Percentiles rank a stretch among this genome's conserved stretches.
phyloP scores from a whole-genome alignment of 345 rosid species.

The Bruguiera sexangula region DNA sequence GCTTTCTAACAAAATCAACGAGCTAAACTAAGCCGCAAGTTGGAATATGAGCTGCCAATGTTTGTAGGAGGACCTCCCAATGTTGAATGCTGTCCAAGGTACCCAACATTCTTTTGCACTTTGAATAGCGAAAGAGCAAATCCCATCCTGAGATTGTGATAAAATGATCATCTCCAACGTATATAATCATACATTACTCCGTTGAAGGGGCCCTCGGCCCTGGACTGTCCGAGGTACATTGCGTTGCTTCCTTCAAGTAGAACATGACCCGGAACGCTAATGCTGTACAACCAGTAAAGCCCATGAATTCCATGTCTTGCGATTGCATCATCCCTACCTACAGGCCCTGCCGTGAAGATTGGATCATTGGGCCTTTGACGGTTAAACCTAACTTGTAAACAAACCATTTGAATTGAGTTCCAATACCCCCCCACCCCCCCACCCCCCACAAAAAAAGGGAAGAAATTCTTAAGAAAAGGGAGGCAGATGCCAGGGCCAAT shows the following conservation, averaged over 20 bases:
- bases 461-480: background rate
- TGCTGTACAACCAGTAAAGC: slow-evolving; percentile 54
- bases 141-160: no score
- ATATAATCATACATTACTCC: slow-evolving; percentile 84
- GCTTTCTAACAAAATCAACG: no score
- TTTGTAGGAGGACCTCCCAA: no score
- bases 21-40: no score
- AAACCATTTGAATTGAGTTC: background rate
- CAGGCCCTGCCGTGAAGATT: slow-evolving; percentile 40
- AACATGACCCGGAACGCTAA: slow-evolving; percentile 32
- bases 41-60: no score
- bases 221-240: slow-evolving; percentile 57
- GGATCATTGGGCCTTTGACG: slow-evolving; percentile 16
- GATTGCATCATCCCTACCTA: slow-evolving; percentile 70
- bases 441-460: background rate
- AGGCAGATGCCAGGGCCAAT: slow-evolving; percentile 64
- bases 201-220: slow-evolving; percentile 26
- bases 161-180: slow-evolving; percentile 24
- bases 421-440: no score
- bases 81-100: background rate
- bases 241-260: slow-evolving; percentile 46
- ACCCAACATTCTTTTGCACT: no score
- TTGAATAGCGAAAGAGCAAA: no score
- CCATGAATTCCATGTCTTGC: slow-evolving; percentile 93
- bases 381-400: slow-evolving; percentile 53